Percentiles rank a stretch among this genome's conserved stretches.
Conservation (phyloP, 140 eudicot species). For the Bidens hawaiensis region DNA sequence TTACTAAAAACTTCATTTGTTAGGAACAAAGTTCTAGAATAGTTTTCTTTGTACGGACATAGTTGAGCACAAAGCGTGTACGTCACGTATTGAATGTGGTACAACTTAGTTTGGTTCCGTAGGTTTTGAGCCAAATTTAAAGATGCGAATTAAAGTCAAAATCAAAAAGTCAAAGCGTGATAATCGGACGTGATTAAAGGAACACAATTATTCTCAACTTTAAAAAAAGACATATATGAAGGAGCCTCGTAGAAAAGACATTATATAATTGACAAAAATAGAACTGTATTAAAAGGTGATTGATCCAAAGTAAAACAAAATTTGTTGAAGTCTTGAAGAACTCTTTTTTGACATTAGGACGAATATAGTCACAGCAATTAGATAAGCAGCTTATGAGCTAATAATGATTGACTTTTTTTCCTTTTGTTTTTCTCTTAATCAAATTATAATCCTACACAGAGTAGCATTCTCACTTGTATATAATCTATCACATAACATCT, state of each 20-base stretch:
- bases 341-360: too few species aligned
- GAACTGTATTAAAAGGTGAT: neutral
- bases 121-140: conserved; percentile 13
- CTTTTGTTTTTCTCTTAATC: too few species aligned
- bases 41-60: neutral
- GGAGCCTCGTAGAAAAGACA: neutral
- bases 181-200: conserved; percentile 32
- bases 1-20: neutral
- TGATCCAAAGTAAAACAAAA: neutral
- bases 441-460: neutral
- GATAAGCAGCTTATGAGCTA: too few species aligned
- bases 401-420: too few species aligned
- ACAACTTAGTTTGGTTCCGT: conserved; percentile 14
- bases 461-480: neutral
- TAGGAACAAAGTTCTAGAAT: neutral
- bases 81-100: conserved; percentile 10
- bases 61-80: neutral
- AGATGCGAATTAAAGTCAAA: conserved; percentile 1
- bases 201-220: conserved; percentile 15
- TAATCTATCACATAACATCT: neutral
- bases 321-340: neutral
- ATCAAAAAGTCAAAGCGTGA: conserved; percentile 30
- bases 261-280: neutral
- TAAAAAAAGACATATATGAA: conserved; percentile 13
- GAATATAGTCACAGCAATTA: too few species aligned